These are phyloP conservation scores for Erodium texanum DNA, from an alignment of 441 rosid species.

Conservation along the genomic window DNA sequence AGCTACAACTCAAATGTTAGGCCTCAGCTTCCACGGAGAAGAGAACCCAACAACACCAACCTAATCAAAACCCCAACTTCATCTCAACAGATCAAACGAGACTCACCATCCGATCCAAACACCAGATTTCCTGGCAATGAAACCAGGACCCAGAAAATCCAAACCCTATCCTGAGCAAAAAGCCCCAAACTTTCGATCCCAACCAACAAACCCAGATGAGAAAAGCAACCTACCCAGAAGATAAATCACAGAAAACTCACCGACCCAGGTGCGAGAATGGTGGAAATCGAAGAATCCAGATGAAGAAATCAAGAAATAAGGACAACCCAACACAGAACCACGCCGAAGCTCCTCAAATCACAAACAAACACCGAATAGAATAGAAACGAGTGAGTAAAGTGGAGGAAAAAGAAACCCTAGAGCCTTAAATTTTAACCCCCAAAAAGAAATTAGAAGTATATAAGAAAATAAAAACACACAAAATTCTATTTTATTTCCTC, in stretches of 20 bases:
- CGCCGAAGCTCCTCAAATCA: neutral
- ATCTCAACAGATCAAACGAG: neutral
- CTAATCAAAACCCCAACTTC: too few species aligned
- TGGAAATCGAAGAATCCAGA: slow-evolving; percentile 1
- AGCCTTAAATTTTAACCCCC: neutral
- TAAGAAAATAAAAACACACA: neutral
- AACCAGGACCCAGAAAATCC: neutral
- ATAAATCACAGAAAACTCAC: neutral
- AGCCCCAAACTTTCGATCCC: slow-evolving; percentile 2
- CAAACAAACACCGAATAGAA: slow-evolving; percentile 4
- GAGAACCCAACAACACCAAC: too few species aligned
- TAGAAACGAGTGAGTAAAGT: neutral
- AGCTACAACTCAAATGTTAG: too few species aligned
- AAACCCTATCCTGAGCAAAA: neutral
- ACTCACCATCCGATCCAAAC: too few species aligned
- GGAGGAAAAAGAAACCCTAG: neutral
- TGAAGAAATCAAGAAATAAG: slow-evolving; percentile 1
- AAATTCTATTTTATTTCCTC: neutral
- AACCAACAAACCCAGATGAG: neutral
- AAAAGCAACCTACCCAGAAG: neutral
- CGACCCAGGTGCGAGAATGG: neutral
- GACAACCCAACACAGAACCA: too few species aligned
- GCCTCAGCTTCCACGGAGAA: too few species aligned
- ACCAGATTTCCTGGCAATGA: too few species aligned
- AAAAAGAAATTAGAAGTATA: neutral